These are phyloP conservation scores for Didymella pomorum DNA, from an alignment of 2,329 filamentous ascomycete genomes.

Conservation along the genomic window DNA sequence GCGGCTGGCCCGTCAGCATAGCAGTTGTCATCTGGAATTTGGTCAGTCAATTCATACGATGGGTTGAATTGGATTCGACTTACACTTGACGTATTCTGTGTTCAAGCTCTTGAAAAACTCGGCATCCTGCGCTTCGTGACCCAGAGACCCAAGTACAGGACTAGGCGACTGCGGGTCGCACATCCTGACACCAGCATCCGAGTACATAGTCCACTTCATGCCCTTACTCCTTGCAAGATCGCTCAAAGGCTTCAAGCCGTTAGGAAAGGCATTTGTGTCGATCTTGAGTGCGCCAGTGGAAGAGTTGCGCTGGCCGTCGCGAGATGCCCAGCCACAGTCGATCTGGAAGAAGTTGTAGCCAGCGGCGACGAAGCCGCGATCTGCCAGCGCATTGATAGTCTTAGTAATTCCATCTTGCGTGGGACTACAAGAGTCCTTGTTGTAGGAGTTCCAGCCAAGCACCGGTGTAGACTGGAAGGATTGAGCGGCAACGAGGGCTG, in stretches of 20 bases:
- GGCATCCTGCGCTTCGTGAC: constrained; percentile 29
- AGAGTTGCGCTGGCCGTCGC: constrained; percentile 28
- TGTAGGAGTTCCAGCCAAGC: constrained; percentile 33
- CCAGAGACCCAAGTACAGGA: constrained; percentile 27
- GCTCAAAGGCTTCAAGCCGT: constrained; percentile 28
- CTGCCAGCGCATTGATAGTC: constrained; percentile 27
- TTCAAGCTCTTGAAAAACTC: constrained; percentile 33
- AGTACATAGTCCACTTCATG: constrained; percentile 38
- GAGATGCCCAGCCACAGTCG: constrained; percentile 31
- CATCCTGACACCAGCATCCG: constrained; percentile 32
- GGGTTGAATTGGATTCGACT: not conserved
- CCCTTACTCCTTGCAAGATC: constrained; percentile 32
- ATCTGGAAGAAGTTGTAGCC: constrained; percentile 35
- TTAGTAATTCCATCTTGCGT: constrained; percentile 29
- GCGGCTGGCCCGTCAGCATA: constrained; percentile 27
- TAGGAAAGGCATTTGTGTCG: constrained; percentile 24
- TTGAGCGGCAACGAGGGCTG: constrained; percentile 22
- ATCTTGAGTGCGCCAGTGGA: constrained; percentile 28
- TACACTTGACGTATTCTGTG: constrained; percentile 33
- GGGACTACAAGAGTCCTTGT: constrained; percentile 28
- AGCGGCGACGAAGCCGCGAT: constrained; percentile 27
- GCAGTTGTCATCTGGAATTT: constrained; percentile 29
- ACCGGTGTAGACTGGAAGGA: constrained; percentile 30
- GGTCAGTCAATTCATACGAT: not conserved
- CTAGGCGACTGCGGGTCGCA: constrained; percentile 29